A percentile compares a stretch with the other conserved stretches of the same genome.
Conservation (phyloP, 495 filamentous ascomycete species). For the Aspergillus saccharolyticus region DNA sequence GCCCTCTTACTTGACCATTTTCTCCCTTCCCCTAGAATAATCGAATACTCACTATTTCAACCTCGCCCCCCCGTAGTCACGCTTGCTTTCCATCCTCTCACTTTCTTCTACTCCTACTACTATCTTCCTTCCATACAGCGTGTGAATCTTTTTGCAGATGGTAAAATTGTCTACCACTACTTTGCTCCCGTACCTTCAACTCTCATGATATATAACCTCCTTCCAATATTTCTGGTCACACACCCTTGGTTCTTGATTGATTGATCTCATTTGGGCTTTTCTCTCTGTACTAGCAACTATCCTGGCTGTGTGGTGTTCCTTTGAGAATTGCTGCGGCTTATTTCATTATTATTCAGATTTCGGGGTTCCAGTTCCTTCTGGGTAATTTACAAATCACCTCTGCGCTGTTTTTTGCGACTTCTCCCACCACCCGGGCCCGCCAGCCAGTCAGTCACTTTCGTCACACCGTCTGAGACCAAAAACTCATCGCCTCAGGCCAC, state of each 20-base stretch:
- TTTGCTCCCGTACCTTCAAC: slow-evolving; percentile 3
- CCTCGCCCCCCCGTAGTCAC: slow-evolving; percentile 13
- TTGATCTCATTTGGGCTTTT: too few relatives aligned
- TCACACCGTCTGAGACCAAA: slow-evolving; percentile 19
- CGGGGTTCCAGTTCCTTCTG: slow-evolving; percentile 7
- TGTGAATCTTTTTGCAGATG: not conserved
- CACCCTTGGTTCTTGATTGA: too few relatives aligned
- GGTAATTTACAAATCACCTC: slow-evolving; percentile 4
- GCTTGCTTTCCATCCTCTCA: slow-evolving; percentile 10
- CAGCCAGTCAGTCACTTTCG: slow-evolving; percentile 22
- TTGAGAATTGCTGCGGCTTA: slow-evolving; percentile 4
- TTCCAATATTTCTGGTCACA: too few relatives aligned
- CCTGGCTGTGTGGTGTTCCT: slow-evolving; percentile 8
- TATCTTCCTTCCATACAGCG: not conserved
- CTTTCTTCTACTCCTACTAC: slow-evolving; percentile 5
- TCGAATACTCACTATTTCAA: slow-evolving; percentile 10
- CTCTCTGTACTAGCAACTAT: too few relatives aligned
- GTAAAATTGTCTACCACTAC: slow-evolving; percentile 10
- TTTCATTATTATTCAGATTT: slow-evolving; percentile 6
- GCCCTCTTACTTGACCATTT: too few relatives aligned
- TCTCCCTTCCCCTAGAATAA: not conserved
- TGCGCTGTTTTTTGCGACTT: slow-evolving; percentile 3
- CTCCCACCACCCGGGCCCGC: slow-evolving; percentile 8
- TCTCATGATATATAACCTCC: not conserved
- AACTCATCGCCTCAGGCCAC: slow-evolving; percentile 32